A percentile compares a stretch with the other conserved stretches of the same genome.
phyloP scores from a whole-genome alignment of 768 basidiomycete genomes.

The Leucosporidium yakuticum region DNA sequence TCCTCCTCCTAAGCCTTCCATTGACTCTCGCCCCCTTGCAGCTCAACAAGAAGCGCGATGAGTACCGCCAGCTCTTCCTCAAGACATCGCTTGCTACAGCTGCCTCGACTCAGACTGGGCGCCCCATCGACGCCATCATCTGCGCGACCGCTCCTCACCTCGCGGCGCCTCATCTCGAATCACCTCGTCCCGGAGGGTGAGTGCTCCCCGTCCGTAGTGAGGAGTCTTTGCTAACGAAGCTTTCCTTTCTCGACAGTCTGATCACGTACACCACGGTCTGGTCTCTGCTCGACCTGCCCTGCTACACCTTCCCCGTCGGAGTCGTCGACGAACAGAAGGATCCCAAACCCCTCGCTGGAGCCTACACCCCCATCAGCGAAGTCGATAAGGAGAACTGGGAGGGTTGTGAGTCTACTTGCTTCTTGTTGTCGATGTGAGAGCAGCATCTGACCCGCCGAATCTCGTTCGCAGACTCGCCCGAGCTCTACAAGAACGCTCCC shows the following conservation, averaged over 20 bases:
- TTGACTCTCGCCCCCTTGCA: not conserved
- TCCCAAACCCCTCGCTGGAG: not conserved
- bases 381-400: slow-evolving; percentile 15
- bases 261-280: slow-evolving; percentile 9
- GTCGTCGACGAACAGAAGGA: slow-evolving; percentile 1
- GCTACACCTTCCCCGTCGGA: not conserved
- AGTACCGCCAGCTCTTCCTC: slow-evolving; percentile 9
- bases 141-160: slow-evolving; percentile 16
- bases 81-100: not conserved
- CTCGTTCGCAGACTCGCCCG: slow-evolving; percentile 9
- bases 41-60: slow-evolving; percentile 17
- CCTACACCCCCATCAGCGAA: not conserved
- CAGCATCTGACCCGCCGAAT: not conserved
- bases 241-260: not conserved
- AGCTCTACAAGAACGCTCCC: slow-evolving; percentile 10
- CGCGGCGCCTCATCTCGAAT: slow-evolving; percentile 8
- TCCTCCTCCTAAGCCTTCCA: not conserved
- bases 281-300: slow-evolving; percentile 14
- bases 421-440: not conserved
- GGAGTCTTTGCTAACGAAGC: not conserved
- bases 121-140: slow-evolving; percentile 13
- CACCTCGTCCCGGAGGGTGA: not conserved
- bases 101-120: not conserved
- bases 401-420: slow-evolving; percentile 57
- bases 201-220: not conserved